Evolutionary conservation across 2,329 filamentous ascomycete genomes (phyloP), one percentile per base, ranked within the genome.

Genomic region (Leptosphaerulina australis): DNA sequence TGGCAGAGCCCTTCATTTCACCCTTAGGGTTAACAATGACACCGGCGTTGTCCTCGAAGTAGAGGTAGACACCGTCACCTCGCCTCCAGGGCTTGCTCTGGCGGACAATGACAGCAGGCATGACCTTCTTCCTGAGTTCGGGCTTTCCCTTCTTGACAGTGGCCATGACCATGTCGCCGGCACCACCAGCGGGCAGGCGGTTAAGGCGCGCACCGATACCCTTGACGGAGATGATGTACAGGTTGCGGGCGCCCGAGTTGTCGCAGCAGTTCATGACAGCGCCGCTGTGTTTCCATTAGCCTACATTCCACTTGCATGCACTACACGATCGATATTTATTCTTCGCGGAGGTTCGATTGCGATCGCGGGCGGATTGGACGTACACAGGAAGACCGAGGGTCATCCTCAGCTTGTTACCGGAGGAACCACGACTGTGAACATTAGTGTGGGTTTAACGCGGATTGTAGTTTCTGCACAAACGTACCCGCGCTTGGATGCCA

Each of bases 141-240:
- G 95, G 95, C 91, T 99, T 99, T 83, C 95, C 94, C 90, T 99
- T 97, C 91, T 99, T 97, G 83, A 97, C 94, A 68, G 94, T 97
- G 67, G 93, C 93, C 92, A 99, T 97, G 77, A 97, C 94, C 94
- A 97, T 97, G 85, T 97, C 94, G 74, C 94, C 94, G 72, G 97
- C 93, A 86, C 94, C 94, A 70, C 90, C 94, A 74, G 94, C 93
- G 70, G 93, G 93, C 75, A 99, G 86, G 79, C 93, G 87, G 88
- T 97, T 97, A 72, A 97, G 88, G 71, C 93, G 91, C 69, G 93
- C 93, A 84, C 93, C 93, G 76, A 94, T 91, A 81, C 93, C 93
- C 86, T 96, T 96, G 82, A 99, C 93, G 79, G 93, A 89, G 83
- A 99, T 97, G 86, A 97, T 97, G 90, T 97, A 99, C 67, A 99